Conservation (phyloP, 2,329 filamentous ascomycete species). For the Saccharata proteae region DNA sequence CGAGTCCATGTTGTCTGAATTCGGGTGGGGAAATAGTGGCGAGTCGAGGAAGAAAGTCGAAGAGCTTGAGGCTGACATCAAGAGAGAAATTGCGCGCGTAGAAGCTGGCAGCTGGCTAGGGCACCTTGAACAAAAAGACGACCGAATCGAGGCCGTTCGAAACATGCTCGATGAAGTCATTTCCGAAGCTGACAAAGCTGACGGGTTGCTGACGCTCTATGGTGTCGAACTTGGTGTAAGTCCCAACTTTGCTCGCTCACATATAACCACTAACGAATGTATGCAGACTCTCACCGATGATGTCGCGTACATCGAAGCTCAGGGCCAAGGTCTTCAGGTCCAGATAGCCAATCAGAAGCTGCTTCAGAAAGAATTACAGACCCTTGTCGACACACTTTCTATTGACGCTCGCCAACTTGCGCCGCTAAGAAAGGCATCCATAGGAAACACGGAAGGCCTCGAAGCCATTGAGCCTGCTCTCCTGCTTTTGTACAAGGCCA, state of each 20-base stretch:
- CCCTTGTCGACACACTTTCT: slow-evolving; percentile 79
- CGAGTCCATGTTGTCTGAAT: slow-evolving; percentile 68
- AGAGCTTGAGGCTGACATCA: slow-evolving; percentile 68
- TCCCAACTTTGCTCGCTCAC: slow-evolving; percentile 8
- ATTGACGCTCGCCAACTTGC: slow-evolving; percentile 68
- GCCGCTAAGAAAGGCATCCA: slow-evolving; percentile 58
- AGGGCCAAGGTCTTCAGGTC: slow-evolving; percentile 91
- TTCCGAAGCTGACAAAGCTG: slow-evolving; percentile 87
- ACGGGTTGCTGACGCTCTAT: slow-evolving; percentile 87
- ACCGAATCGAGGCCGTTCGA: slow-evolving; percentile 77
- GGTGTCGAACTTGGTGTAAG: slow-evolving; percentile 83
- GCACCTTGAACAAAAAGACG: slow-evolving; percentile 73
- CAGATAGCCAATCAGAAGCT: slow-evolving; percentile 96
- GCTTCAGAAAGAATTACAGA: slow-evolving; percentile 77
- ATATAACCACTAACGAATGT: slow-evolving; percentile 14
- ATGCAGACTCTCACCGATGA: slow-evolving; percentile 80
- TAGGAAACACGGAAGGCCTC: slow-evolving; percentile 59
- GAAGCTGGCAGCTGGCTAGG: slow-evolving; percentile 90
- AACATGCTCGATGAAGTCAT: slow-evolving; percentile 81
- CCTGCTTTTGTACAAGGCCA: slow-evolving; percentile 76
- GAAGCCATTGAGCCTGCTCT: slow-evolving; percentile 67
- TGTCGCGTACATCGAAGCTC: slow-evolving; percentile 92
- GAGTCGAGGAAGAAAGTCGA: slow-evolving; percentile 66
- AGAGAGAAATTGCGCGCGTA: slow-evolving; percentile 76
- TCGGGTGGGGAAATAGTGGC: slow-evolving; percentile 75